Base-by-base conservation (phyloP, 2,329 filamentous ascomycete genomes). In the Aspergillus floridensis region DNA sequence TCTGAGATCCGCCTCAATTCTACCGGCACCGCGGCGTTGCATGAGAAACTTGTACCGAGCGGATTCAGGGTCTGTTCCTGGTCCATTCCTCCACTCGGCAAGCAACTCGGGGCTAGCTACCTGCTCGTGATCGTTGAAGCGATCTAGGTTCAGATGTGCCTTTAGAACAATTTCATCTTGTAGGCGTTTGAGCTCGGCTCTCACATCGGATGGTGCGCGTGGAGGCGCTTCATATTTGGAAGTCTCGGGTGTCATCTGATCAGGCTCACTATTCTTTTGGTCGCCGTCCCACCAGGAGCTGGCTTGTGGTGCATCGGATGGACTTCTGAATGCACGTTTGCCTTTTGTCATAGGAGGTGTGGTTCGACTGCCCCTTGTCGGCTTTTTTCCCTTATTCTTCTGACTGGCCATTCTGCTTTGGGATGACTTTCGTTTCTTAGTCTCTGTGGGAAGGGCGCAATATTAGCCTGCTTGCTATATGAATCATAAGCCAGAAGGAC, bases 131-230 rank as follows among this genome's bases (percentile, higher is more conserved):
- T n/a, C 21, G 32, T n/a, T 22, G 5, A n/a, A n/a, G 19, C 32
- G 22, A 7, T 29, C 32, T 53, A 52, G 53, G 24, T 58, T 63
- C 10, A 58, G 22, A 38, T 65, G 60, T 10, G 63, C 65, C 12
- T 65, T 56, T 1, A 8, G 41, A 11, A 70, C 46, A n/a, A 64
- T 65, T 44, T 65, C 49, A 19, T 63, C 57, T 38, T 63, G 67
- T 14, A 70, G 56, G 6, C 58, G 59, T 47, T 59, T 58, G 31
- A 73, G 59, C 53, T 69, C 64, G 7, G 66, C 65, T 53, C 59
- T 51, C 0, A 51, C 59, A 14, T 69, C 66, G 16, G 38, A 44
- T 7, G 14, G 38, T 22, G 35, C 5, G 12, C 51, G 51, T 24
- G 51, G 16, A 41, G 51, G 32, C 50, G 22, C 16, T 22, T 5